Evolutionary conservation across 257 asterid species (phyloP).

Genomic region (Ehretia macrophylla): DNA sequence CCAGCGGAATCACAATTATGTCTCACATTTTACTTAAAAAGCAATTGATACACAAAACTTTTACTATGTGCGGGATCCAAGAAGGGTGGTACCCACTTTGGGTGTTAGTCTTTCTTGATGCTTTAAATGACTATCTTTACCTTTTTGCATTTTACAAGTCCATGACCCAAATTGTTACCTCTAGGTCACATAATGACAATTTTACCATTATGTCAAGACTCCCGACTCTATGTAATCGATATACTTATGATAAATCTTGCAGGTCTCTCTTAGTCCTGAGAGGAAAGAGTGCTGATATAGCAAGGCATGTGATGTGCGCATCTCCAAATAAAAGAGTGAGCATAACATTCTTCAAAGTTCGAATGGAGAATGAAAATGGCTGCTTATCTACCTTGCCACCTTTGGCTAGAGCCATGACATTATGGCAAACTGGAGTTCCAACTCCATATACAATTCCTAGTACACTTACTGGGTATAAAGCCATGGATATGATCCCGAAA

Average conservation of each 20-base stretch:
- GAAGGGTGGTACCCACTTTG: too few relatives aligned
- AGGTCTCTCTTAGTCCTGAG: conserved; percentile 93
- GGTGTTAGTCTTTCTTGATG: too few relatives aligned
- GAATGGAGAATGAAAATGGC: conserved; percentile 37
- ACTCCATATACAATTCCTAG: conserved; percentile 38
- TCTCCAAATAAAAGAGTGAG: conserved; percentile 78
- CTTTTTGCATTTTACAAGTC: too few relatives aligned
- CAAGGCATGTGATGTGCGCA: conserved; percentile 93
- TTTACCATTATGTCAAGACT: too few relatives aligned
- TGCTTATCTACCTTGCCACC: conserved; percentile 28
- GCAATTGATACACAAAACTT: too few relatives aligned
- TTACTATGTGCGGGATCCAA: too few relatives aligned
- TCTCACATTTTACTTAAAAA: too few relatives aligned
- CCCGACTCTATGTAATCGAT: not conserved
- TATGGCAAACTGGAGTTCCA: conserved; percentile 75
- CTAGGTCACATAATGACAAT: too few relatives aligned
- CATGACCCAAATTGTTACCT: too few relatives aligned
- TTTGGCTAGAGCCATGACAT: conserved; percentile 44
- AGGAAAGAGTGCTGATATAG: conserved; percentile 85
- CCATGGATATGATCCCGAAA: conserved; percentile 51
- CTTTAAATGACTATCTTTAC: too few relatives aligned
- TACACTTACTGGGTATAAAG: conserved; percentile 20
- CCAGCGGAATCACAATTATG: too few relatives aligned
- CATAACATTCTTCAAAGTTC: conserved; percentile 75
- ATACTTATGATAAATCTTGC: conserved; percentile 12